Evolutionary conservation across 108 stramenopile species (phyloP).

Genomic region (Nannochloropsis gaditana): DNA sequence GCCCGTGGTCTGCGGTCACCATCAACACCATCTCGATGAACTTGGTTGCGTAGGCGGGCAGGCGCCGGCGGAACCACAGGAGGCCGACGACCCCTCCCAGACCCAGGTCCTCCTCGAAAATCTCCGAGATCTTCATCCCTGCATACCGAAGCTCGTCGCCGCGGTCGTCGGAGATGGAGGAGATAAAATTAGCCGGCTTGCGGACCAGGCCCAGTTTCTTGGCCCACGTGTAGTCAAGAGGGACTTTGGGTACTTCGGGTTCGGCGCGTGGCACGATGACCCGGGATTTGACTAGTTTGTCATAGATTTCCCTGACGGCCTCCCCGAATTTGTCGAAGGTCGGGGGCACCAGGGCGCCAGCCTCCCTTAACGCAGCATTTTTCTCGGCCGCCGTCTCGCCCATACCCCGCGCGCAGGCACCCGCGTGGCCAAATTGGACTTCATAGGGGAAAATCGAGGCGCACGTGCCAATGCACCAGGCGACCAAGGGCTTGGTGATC

Average conservation of each 20-base stretch:
- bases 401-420: conserved; percentile 70
- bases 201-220: conserved; percentile 76
- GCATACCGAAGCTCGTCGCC: conserved; percentile 78
- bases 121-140: conserved; percentile 77
- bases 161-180: conserved; percentile 80
- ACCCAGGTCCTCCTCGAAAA: conserved; percentile 71
- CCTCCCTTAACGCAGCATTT: conserved; percentile 65
- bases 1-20: conserved; percentile 78
- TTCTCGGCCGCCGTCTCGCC: conserved; percentile 76
- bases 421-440: conserved; percentile 87
- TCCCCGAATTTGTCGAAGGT: conserved; percentile 23
- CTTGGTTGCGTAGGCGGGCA: conserved; percentile 76
- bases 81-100: conserved; percentile 78
- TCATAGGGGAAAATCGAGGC: conserved; percentile 80
- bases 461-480: conserved; percentile 87
- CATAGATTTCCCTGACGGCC: conserved; percentile 25
- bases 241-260: conserved; percentile 62
- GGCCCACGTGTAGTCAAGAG: conserved; percentile 86
- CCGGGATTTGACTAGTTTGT: conserved; percentile 51
- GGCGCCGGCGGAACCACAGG: conserved; percentile 77
- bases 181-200: conserved; percentile 85
- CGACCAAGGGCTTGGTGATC: conserved; percentile 76
- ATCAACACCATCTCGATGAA: conserved; percentile 90
- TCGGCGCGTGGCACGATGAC: conserved; percentile 59
- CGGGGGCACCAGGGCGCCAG: conserved; percentile 61